phyloP scores from a whole-genome alignment of 257 asterid species.

The Salvia splendens region DNA sequence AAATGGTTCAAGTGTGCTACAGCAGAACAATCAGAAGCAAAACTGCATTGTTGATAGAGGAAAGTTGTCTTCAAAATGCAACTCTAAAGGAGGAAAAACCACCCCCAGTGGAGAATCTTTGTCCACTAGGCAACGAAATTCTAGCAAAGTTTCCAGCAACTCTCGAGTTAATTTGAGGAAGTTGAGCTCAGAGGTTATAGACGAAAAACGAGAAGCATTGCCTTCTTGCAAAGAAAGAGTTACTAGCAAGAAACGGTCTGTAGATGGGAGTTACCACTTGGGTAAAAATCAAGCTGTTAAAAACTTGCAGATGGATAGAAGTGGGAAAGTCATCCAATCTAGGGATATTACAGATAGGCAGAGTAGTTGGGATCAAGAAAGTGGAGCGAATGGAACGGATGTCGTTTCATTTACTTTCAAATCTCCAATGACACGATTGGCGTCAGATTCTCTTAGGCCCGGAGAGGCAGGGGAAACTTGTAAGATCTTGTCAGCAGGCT shows the following conservation, averaged over 20 bases:
- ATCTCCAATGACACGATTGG: conserved; percentile 66
- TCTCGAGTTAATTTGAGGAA: conserved; percentile 59
- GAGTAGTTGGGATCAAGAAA: conserved; percentile 49
- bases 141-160: conserved; percentile 47
- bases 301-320: conserved; percentile 34
- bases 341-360: conserved; percentile 35
- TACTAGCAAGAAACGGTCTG: conserved; percentile 62
- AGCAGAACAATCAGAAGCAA: conserved; percentile 86
- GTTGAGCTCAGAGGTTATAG: conserved; percentile 44
- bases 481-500: conserved; percentile 41
- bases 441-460: conserved; percentile 37
- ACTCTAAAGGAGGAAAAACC: conserved; percentile 48
- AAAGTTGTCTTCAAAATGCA: conserved; percentile 49
- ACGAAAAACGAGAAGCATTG: conserved; percentile 45
- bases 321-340: conserved; percentile 45
- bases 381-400: conserved; percentile 53
- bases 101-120: conserved; percentile 47
- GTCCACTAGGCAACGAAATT: conserved; percentile 42
- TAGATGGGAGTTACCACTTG: conserved; percentile 57
- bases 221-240: conserved; percentile 46
- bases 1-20: conserved; percentile 51
- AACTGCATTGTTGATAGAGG: conserved; percentile 66
- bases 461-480: conserved; percentile 44
- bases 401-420: conserved; percentile 88
- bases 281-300: conserved; percentile 47